phyloP scores from a whole-genome alignment of 164 flowering plant species.

The Tetrastigma voinierianum region DNA sequence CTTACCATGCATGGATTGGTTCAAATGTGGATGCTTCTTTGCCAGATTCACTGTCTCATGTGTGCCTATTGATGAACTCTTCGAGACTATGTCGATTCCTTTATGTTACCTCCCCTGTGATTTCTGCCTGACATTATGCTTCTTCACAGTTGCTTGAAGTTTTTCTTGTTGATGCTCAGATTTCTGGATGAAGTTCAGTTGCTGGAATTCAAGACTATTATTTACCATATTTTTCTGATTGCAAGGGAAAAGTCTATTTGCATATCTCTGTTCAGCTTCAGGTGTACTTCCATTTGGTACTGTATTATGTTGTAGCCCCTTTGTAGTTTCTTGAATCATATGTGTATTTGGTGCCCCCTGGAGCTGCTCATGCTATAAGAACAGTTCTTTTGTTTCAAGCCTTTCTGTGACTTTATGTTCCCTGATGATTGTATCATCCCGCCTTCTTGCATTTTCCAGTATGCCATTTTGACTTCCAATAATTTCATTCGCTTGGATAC shows the following conservation, averaged over 20 bases:
- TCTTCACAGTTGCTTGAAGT: slow-evolving; percentile 22
- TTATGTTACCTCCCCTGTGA: slow-evolving; percentile 23
- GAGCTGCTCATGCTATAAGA: slow-evolving; percentile 17
- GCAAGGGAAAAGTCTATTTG: slow-evolving; percentile 5
- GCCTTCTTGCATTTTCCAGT: slow-evolving; percentile 28
- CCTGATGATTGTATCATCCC: slow-evolving; percentile 18
- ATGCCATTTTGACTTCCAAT: slow-evolving; percentile 11
- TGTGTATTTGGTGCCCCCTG: slow-evolving; percentile 10
- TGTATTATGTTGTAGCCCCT: slow-evolving; percentile 12
- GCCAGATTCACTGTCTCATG: slow-evolving; percentile 8
- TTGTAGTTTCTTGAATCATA: slow-evolving; percentile 21
- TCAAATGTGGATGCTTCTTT: slow-evolving; percentile 26
- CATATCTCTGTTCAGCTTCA: slow-evolving; percentile 30
- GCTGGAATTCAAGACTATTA: slow-evolving; percentile 22
- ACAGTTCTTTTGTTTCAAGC: slow-evolving; percentile 18
- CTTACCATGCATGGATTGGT: slow-evolving; percentile 17
- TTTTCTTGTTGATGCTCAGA: slow-evolving; percentile 24
- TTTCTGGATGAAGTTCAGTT: slow-evolving; percentile 18
- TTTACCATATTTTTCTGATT: slow-evolving; percentile 23
- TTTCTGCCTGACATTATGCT: slow-evolving; percentile 23
- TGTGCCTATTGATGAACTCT: slow-evolving; percentile 22
- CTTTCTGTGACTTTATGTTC: slow-evolving; percentile 19
- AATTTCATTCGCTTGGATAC: neutral
- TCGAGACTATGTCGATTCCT: slow-evolving; percentile 21
- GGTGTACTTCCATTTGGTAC: slow-evolving; percentile 12